These are phyloP conservation scores for Dictyostelium brefeldianum DNA, from an alignment of 78 protist species.

Conservation along the genomic window DNA sequence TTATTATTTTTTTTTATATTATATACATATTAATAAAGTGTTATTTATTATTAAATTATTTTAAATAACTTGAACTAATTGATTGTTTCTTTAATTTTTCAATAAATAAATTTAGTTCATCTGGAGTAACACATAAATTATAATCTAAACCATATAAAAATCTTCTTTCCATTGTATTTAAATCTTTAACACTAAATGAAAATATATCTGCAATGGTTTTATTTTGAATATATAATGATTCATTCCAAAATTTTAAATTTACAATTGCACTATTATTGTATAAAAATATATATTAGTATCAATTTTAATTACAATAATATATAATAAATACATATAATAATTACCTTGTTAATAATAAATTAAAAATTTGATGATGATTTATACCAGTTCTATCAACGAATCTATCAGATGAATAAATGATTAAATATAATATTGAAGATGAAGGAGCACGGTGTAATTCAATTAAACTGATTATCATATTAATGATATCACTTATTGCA, in stretches of 20 bases:
- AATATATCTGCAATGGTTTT: constrained; percentile 81
- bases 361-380: constrained; percentile 75
- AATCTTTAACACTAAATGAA: constrained; percentile 67
- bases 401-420: constrained; percentile 46
- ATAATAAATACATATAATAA: background rate
- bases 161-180: constrained; percentile 81
- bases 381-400: constrained; percentile 73
- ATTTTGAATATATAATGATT: constrained; percentile 65
- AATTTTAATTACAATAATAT: background rate
- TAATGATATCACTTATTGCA: constrained; percentile 59
- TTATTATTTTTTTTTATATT: background rate
- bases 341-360: constrained; percentile 67
- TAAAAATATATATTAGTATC: background rate
- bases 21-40: background rate
- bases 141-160: constrained; percentile 69
- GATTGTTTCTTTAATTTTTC: constrained; percentile 33
- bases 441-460: constrained; percentile 70
- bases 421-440: constrained; percentile 34
- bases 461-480: constrained; percentile 64
- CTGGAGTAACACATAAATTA: constrained; percentile 55
- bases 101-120: constrained; percentile 38
- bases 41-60: background rate
- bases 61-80: background rate
- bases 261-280: constrained; percentile 41
- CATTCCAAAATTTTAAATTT: constrained; percentile 75